Evolutionary conservation across 768 basidiomycete genomes (phyloP), one percentile per base, ranked within the genome.

Genomic region (Scleroderma citrinum): DNA sequence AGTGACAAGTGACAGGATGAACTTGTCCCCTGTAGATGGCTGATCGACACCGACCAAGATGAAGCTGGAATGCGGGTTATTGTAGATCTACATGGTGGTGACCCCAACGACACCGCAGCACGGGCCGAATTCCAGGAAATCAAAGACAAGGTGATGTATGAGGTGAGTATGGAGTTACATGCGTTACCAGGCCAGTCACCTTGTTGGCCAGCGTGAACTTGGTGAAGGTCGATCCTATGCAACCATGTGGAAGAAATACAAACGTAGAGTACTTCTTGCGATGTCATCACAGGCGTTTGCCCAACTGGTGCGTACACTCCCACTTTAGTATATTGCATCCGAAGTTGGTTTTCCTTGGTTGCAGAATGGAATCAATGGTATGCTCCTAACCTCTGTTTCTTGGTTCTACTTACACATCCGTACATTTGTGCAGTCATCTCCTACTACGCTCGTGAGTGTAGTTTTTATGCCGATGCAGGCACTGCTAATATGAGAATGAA

Each of bases 221-320:
- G 85, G 83, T 20, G 90, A 87, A 54, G 84, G 73, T 38, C 77
- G 91, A 41, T 77, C 82, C 2, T 98, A 98, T 67, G 59, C 61
- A 26, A 74, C 75, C 34, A 88, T 98, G 83, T 97, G 93, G 92
- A 81, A 67, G 57, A 78, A 80, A 58, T 96, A 97, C 64, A 85
- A 86, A 59, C 82, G 84, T 26, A 76, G 93, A 30, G 92, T 98
- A 11, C 64, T 96, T 54, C 79, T 97, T 40, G 94, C 94, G 14
- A 94, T 94, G 90, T 90, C 87, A 17, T 91, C 91, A 48, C 94
- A 96, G 65, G 88, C 90, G 36, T 95, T 96, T 68, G 94, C 94
- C 37, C 94, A 96, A 62, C 71, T 96, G 61, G 92, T 92, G 54
- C 52, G 89, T 75, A 5, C 21, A 58, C 38, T 49, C 7, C 21